A percentile compares a stretch with the other conserved stretches of the same genome.
phyloP scores from a whole-genome alignment of 352 stramenopile genomes.

The Saprolegnia parasitica region DNA sequence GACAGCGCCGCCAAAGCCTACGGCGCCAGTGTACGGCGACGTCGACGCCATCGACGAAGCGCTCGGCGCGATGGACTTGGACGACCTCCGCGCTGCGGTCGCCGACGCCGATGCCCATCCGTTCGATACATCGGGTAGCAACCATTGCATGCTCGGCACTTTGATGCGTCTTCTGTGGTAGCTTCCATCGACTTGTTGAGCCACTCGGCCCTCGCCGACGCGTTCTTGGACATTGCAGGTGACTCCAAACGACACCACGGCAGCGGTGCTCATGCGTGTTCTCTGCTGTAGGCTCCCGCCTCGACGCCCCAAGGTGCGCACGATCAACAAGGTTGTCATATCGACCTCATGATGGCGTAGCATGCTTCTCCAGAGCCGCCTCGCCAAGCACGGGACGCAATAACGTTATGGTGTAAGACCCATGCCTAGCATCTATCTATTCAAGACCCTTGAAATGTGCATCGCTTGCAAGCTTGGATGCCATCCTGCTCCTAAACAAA shows the following conservation, averaged over 20 bases:
- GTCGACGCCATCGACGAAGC: constrained; percentile 29
- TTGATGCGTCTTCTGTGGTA: neutral
- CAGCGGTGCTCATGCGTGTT: neutral
- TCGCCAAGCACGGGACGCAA: neutral
- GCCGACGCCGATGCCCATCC: constrained; percentile 49
- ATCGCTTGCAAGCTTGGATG: no score
- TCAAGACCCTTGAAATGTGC: no score
- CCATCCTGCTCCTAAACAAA: no score
- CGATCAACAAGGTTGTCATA: neutral
- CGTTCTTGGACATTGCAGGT: constrained; percentile 74
- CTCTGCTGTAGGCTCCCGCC: constrained; percentile 39
- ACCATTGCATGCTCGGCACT: constrained; percentile 39
- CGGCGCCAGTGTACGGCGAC: neutral
- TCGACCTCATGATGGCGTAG: constrained; percentile 28
- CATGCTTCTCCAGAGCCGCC: constrained; percentile 56
- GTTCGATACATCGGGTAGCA: constrained; percentile 56
- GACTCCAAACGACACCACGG: neutral
- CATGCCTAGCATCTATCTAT: constrained; percentile 11
- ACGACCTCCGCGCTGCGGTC: constrained; percentile 40
- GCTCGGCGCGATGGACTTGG: constrained; percentile 43
- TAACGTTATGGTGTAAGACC: neutral
- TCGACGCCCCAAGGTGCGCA: constrained; percentile 59
- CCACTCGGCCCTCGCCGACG: constrained; percentile 76
- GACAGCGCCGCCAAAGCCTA: constrained; percentile 39
- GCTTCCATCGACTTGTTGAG: constrained; percentile 47